A percentile compares a stretch with the other conserved stretches of the same genome.
These are phyloP conservation scores for Aspergillus sp. DNA, from an alignment of 2,329 filamentous ascomycete species.

Conservation along the genomic window DNA sequence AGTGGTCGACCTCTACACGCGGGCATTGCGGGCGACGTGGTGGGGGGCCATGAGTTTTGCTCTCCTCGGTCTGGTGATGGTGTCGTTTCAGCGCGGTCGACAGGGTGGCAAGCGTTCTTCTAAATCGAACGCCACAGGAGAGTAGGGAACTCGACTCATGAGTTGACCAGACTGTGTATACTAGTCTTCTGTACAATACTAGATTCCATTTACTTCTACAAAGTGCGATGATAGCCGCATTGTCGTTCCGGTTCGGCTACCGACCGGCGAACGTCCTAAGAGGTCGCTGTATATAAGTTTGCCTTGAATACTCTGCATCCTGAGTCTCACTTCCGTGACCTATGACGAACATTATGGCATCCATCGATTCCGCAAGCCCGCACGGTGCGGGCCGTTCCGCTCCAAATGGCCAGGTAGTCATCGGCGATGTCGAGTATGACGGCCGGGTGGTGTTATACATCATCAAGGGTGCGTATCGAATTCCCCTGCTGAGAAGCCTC, in stretches of 20 bases:
- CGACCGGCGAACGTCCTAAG: neutral
- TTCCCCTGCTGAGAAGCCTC: neutral
- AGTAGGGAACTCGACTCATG: neutral
- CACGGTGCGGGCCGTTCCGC: too few species aligned
- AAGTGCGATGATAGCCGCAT: too few species aligned
- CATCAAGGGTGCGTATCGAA: conserved; percentile 3
- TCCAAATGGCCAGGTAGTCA: neutral
- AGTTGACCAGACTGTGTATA: too few species aligned
- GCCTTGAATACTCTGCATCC: too few species aligned
- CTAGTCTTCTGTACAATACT: too few species aligned
- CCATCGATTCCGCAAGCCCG: neutral
- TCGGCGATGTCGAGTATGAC: conserved; percentile 3
- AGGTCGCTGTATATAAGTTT: too few species aligned
- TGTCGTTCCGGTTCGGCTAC: neutral
- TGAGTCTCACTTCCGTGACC: too few species aligned
- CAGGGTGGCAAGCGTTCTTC: neutral
- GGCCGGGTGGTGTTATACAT: conserved; percentile 6
- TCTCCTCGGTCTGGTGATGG: neutral
- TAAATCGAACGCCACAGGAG: neutral
- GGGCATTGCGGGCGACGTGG: neutral
- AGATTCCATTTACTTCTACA: too few species aligned
- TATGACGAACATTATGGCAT: neutral
- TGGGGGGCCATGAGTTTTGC: neutral
- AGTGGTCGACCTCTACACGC: neutral
- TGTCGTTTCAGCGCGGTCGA: neutral